Evolutionary conservation across 1,284 basidiomycete species (phyloP), one percentile per base, ranked within the genome.

Genomic region (Pisolithus thermaeus): DNA sequence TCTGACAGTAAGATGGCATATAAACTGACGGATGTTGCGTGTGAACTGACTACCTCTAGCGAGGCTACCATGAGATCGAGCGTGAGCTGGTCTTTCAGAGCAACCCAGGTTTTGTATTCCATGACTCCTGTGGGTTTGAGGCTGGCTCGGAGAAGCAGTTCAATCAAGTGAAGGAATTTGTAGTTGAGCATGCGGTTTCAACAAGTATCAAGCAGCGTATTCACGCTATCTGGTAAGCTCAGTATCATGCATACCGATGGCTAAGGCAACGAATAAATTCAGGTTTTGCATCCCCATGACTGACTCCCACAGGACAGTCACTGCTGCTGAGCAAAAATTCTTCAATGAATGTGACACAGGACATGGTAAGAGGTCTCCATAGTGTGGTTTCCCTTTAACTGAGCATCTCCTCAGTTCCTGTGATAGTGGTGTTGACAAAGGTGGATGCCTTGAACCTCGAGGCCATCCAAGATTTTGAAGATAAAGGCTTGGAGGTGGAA

Each of bases 11-110:
- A 44, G 43, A 25, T 11, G 25, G 14, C 8, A 16, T 18, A 8
- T 6, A 8, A 8, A 32, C n/a, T 30, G 4, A 2, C 3, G 14
- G 28, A 28, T 20, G 30, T 14, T 27, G 25, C 14, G 23, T 23
- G 3, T 25, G 30, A 28, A 30, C 25, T 28, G 16, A 23, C 14
- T n/a, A 16, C 28, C 18, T 32, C 28, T 8, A 69, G 69, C 60
- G 66, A 30, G 65, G 64, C 28, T 37, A 56, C n/a, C 69, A 71
- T 16, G 9, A 66, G 38, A 70, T 71, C 39, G 53, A 66, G n/a
- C 49, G 66, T 23, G 61, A 63, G 23, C 57, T 71, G 41, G 47
- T 61, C 0, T 71, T 68, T 28, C 1, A 32, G 5, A 59, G 49
- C 43, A 59, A 53, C 28, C 14, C 18, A 11, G 41, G 32, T 20